Conservation (phyloP, 2,329 filamentous ascomycete genomes). For the Hypoxylon sp. region DNA sequence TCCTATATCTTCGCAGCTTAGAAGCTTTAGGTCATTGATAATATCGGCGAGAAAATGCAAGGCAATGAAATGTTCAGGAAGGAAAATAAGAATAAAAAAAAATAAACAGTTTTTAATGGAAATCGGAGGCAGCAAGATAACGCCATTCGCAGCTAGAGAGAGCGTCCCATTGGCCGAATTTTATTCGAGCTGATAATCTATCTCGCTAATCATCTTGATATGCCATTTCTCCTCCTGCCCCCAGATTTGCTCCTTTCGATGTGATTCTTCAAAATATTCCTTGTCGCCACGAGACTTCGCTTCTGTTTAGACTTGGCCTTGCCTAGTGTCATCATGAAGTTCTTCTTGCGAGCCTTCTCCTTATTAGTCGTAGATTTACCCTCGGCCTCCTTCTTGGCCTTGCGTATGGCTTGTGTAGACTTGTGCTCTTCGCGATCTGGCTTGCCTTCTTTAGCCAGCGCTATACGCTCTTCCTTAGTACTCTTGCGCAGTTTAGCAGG, state of each 20-base stretch:
- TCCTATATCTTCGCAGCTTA: too few relatives aligned
- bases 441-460: constrained; percentile 85
- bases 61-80: too few relatives aligned
- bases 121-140: too few relatives aligned
- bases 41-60: too few relatives aligned
- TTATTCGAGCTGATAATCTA: constrained; percentile 15
- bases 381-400: constrained; percentile 87
- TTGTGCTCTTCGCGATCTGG: constrained; percentile 84
- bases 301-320: constrained; percentile 98
- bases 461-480: constrained; percentile 91
- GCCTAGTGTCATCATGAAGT: constrained; percentile 97
- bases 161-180: not conserved
- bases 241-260: constrained; percentile 87
- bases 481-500: constrained; percentile 84
- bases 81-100: too few relatives aligned
- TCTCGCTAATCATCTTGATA: constrained; percentile 30
- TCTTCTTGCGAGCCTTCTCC: constrained; percentile 98
- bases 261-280: constrained; percentile 84
- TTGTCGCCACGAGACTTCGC: constrained; percentile 89
- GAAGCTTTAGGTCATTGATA: too few relatives aligned
- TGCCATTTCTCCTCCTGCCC: constrained; percentile 81
- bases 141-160: too few relatives aligned
- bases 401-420: constrained; percentile 84
- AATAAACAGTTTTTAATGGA: not conserved
- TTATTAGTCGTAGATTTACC: constrained; percentile 98